phyloP scores from a whole-genome alignment of 176 grass and related monocot species.

The Bothriochloa decipiens region DNA sequence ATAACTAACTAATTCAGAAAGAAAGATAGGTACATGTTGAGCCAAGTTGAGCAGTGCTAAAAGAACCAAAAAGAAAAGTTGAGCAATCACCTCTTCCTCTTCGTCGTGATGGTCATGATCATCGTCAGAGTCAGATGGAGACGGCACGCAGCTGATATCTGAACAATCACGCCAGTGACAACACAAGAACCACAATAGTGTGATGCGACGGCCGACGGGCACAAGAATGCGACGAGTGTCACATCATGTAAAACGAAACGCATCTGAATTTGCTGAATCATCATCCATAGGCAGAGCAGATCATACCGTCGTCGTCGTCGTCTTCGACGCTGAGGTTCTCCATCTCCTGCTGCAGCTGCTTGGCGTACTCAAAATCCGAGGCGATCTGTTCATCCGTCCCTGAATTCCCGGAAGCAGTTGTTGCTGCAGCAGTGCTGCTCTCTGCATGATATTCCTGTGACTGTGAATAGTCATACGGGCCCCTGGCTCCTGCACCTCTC shows the following conservation, averaged over 20 bases:
- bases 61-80: background rate
- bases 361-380: constrained; percentile 55
- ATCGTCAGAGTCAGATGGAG: constrained; percentile 56
- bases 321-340: constrained; percentile 44
- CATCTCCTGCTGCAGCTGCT: constrained; percentile 62
- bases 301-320: constrained; percentile 35
- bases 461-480: constrained; percentile 13
- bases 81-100: constrained; percentile 57
- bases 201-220: background rate
- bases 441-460: constrained; percentile 45
- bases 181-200: constrained; percentile 5
- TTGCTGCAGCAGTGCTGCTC: constrained; percentile 33
- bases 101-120: constrained; percentile 23
- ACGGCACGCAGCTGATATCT: constrained; percentile 57
- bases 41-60: background rate
- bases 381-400: constrained; percentile 48
- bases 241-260: background rate
- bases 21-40: constrained; percentile 5
- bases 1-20: background rate
- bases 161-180: constrained; percentile 30
- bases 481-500: constrained; percentile 27
- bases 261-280: background rate
- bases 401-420: constrained; percentile 24
- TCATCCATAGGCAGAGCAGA: background rate
- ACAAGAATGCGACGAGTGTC: background rate